Evolutionary conservation across 2,329 filamentous ascomycete species (phyloP).

Genomic region (Madurella mycetomatis): DNA sequence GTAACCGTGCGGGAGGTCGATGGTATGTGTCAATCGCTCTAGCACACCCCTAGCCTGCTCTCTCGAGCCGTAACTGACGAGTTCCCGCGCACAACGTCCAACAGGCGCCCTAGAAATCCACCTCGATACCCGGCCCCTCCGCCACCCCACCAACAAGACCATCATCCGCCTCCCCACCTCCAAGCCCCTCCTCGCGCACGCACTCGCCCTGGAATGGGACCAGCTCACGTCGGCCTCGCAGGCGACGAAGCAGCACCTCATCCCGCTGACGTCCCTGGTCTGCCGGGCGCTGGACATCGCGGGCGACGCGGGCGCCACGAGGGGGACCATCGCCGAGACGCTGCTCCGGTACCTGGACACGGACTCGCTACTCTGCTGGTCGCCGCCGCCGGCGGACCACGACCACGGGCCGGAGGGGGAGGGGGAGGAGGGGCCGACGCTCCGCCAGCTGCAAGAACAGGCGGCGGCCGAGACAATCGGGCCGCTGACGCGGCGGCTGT

Average conservation of each 20-base stretch:
- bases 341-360: constrained; percentile 86
- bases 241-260: constrained; percentile 78
- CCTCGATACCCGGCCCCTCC: constrained; percentile 74
- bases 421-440: constrained; percentile 32
- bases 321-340: constrained; percentile 56
- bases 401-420: constrained; percentile 27
- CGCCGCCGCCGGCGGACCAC: constrained; percentile 47
- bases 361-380: constrained; percentile 91
- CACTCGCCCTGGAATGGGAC: constrained; percentile 93
- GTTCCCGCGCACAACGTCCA: neutral
- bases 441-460: constrained; percentile 66
- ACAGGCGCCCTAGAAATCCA: constrained; percentile 55
- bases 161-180: constrained; percentile 66
- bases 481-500: constrained; percentile 67
- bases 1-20: constrained; percentile 65
- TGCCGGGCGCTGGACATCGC: constrained; percentile 80
- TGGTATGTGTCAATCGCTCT: constrained; percentile 43
- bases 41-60: neutral
- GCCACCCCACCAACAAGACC: constrained; percentile 68
- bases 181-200: constrained; percentile 78
- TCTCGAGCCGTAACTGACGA: neutral
- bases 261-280: constrained; percentile 81
- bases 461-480: constrained; percentile 41
- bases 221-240: constrained; percentile 75
- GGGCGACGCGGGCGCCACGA: constrained; percentile 53